Evolutionary conservation across 2,329 filamentous ascomycete species (phyloP).

Genomic region (Talaromyces sp.): DNA sequence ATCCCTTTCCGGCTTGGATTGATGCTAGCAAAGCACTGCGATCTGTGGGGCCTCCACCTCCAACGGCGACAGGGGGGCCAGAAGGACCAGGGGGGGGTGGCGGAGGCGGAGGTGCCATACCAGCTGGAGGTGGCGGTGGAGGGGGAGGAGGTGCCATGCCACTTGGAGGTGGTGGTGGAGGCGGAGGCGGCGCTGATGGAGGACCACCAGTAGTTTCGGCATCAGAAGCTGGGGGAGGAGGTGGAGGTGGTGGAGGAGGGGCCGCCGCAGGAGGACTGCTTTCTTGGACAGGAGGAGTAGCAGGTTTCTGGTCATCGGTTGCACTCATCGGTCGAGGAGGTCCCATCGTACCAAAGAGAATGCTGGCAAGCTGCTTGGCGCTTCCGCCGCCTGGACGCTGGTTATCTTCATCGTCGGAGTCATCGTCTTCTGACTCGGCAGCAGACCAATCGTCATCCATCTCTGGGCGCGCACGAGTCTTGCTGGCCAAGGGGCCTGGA

Average conservation of each 20-base stretch:
- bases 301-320: constrained; percentile 57
- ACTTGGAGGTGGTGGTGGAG: constrained; percentile 41
- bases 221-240: constrained; percentile 30
- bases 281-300: constrained; percentile 45
- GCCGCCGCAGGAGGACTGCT: constrained; percentile 25
- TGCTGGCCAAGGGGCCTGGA: constrained; percentile 41
- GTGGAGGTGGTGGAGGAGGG: constrained; percentile 25
- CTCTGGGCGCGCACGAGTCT: constrained; percentile 53
- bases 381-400: constrained; percentile 72
- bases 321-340: constrained; percentile 84
- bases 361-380: constrained; percentile 87
- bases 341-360: constrained; percentile 94
- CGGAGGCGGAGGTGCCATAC: constrained; percentile 16
- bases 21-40: constrained; percentile 66
- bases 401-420: constrained; percentile 65
- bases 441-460: constrained; percentile 67
- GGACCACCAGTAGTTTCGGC: constrained; percentile 17
- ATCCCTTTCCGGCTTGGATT: constrained; percentile 70
- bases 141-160: constrained; percentile 26
- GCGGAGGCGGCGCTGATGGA: constrained; percentile 28
- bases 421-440: constrained; percentile 70
- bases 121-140: constrained; percentile 20
- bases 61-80: constrained; percentile 38
- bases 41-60: constrained; percentile 44
- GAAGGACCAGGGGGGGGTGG: constrained; percentile 27